These are phyloP conservation scores for Suillus ampliporus DNA, from an alignment of 768 basidiomycete species.

Conservation along the genomic window DNA sequence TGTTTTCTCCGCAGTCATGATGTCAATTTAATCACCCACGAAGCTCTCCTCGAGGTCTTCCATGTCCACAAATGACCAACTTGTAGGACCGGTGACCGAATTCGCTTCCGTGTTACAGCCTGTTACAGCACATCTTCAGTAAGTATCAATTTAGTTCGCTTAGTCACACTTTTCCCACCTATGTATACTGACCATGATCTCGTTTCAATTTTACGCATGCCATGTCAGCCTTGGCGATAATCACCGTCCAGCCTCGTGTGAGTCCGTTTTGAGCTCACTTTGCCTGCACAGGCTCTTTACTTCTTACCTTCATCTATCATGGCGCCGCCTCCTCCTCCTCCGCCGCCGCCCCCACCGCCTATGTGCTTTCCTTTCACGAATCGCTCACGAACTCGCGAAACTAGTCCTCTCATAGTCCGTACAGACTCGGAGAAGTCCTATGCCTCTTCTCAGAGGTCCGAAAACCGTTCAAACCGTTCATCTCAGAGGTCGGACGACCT, in stretches of 20 bases:
- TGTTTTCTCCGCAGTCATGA: conserved; percentile 13
- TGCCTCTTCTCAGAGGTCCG: conserved; percentile 43
- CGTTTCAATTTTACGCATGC: conserved; percentile 29
- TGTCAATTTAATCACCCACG: conserved; percentile 13
- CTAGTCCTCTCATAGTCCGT: conserved; percentile 36
- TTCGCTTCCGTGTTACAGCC: conserved; percentile 28
- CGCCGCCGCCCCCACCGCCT: conserved; percentile 57
- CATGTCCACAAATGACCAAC: conserved; percentile 19
- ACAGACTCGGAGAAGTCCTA: conserved; percentile 50
- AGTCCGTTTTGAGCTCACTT: conserved; percentile 19
- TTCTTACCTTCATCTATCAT: conserved; percentile 40
- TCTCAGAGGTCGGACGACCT: conserved; percentile 30
- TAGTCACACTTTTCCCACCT: conserved; percentile 30
- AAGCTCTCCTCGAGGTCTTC: conserved; percentile 19
- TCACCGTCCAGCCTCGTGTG: conserved; percentile 34
- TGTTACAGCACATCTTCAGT: conserved; percentile 18
- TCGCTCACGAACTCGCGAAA: conserved; percentile 30
- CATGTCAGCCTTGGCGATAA: conserved; percentile 11
- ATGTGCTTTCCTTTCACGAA: conserved; percentile 63
- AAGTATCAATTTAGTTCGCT: conserved; percentile 20
- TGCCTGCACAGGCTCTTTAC: conserved; percentile 24
- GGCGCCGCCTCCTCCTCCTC: conserved; percentile 52
- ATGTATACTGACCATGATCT: conserved; percentile 6
- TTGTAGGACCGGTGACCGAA: conserved; percentile 17
- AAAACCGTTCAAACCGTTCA: conserved; percentile 32